Base-by-base conservation (phyloP, 768 basidiomycete species). In the Russula olivacea region DNA sequence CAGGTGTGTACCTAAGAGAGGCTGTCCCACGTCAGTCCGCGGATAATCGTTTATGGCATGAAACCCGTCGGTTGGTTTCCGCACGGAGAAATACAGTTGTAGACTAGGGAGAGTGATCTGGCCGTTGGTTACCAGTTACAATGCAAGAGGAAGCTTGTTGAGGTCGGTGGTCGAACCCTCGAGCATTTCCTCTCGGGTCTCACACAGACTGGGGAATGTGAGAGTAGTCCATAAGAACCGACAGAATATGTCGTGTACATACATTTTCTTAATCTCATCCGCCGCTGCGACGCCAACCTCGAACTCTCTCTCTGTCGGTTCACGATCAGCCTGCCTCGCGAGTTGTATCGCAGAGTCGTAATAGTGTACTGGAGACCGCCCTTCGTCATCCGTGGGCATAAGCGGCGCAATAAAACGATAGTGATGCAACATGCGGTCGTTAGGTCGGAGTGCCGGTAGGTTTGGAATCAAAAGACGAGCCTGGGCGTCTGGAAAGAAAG, bases 331-430 rank as follows among this genome's bases (percentile, higher is more conserved):
- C 55, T 85, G 83, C 21, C 88, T 80, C 28, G 83, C 88, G 12
- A 88, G 76, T 71, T 91, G 89, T 54, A 91, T 80, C 0, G 83
- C 86, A 53, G 87, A 83, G 69, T 91, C 89, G 69, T 88, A 91
- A 68, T 86, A 86, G 72, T 90, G 87, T 59, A 91, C 72, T 0
- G 83, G 77, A 15, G 88, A 82, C 52, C 88, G 72, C n/a, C 84
- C 84, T 50, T 85, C 80, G 32, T 83, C 83, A 63, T 88, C 84
- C 61, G 72, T 74, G 71, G 76, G 47, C 73, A 83, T 61, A 2
- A 92, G 77, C 0, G 88, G 88, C 3, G 81, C 73, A 40, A 92
- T 80, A 74, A 87, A 89, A 48, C 89, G 85, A 70, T 91, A 88
- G 71, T 91, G 89, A 72, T 89, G 84, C 53, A 87, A 77, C 86